A percentile compares a stretch with the other conserved stretches of the same genome.
phyloP scores from a whole-genome alignment of 176 grass and related monocot species.

The Oryza glumipatula region DNA sequence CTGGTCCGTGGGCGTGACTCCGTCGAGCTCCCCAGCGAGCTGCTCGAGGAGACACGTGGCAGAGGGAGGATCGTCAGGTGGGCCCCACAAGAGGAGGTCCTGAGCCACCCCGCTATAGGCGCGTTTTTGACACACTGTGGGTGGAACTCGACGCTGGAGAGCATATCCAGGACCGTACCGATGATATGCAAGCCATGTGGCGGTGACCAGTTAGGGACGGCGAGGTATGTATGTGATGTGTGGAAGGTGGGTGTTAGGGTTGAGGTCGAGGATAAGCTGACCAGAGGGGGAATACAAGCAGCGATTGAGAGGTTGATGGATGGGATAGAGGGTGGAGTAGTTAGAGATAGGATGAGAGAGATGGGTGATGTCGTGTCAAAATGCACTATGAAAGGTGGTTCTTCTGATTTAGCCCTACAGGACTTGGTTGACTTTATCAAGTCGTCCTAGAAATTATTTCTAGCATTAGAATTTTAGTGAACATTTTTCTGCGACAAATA shows the following conservation, averaged over 20 bases:
- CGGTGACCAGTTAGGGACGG: slow-evolving; percentile 15
- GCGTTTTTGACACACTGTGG: slow-evolving; percentile 50
- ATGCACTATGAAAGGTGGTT: background rate
- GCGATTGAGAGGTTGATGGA: slow-evolving; percentile 25
- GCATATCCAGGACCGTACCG: slow-evolving; percentile 15
- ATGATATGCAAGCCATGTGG: slow-evolving; percentile 27
- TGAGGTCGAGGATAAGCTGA: background rate
- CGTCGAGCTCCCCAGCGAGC: background rate
- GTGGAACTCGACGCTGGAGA: slow-evolving; percentile 52
- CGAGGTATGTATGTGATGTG: slow-evolving; percentile 1
- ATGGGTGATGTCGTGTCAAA: background rate
- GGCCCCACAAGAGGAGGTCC: slow-evolving; percentile 42
- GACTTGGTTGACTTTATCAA: background rate
- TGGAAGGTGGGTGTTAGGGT: slow-evolving; percentile 29
- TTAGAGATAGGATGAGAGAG: background rate
- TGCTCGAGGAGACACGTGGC: background rate
- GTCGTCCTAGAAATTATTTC: background rate
- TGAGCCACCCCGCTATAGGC: background rate
- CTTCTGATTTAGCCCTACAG: background rate
- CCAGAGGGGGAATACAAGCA: background rate
- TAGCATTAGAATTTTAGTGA: background rate
- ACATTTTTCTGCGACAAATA: no score
- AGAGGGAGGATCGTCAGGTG: slow-evolving; percentile 26
- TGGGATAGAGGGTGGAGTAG: background rate
- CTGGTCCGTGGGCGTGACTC: background rate